These are phyloP conservation scores for Monosporascus cannonballus DNA, from an alignment of 2,329 filamentous ascomycete genomes.

Conservation along the genomic window DNA sequence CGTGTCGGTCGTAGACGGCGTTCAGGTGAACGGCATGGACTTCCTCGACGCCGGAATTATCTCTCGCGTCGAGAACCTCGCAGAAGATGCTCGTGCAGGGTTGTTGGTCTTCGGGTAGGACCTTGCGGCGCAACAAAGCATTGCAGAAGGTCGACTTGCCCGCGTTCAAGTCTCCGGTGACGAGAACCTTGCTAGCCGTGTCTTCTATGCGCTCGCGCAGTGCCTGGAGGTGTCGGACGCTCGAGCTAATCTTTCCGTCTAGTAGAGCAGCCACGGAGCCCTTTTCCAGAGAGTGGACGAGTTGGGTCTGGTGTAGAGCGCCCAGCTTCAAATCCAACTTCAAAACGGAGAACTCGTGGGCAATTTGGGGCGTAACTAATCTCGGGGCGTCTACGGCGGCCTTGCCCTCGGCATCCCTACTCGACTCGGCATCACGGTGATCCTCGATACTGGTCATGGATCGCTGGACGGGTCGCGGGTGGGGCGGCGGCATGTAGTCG, in stretches of 20 bases:
- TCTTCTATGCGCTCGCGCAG: slow-evolving; percentile 93
- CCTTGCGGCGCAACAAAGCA: slow-evolving; percentile 84
- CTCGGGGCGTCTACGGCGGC: slow-evolving; percentile 60
- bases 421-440: slow-evolving; percentile 61
- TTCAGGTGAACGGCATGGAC: slow-evolving; percentile 91
- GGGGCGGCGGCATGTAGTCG: slow-evolving; percentile 31
- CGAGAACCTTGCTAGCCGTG: slow-evolving; percentile 90
- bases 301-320: slow-evolving; percentile 74
- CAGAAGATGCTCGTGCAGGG: slow-evolving; percentile 98
- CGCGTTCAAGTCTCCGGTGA: slow-evolving; percentile 93
- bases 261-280: slow-evolving; percentile 81
- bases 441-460: slow-evolving; percentile 67
- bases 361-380: slow-evolving; percentile 84
- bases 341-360: slow-evolving; percentile 90
- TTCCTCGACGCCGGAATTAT: slow-evolving; percentile 88
- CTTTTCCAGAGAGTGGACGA: slow-evolving; percentile 94
- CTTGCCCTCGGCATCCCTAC: slow-evolving; percentile 59
- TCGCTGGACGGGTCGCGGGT: slow-evolving; percentile 53
- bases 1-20: slow-evolving; percentile 72
- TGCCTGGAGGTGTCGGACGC: slow-evolving; percentile 81
- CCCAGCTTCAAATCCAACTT: slow-evolving; percentile 94
- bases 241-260: slow-evolving; percentile 90
- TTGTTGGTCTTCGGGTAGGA: slow-evolving; percentile 94
- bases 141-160: slow-evolving; percentile 99
- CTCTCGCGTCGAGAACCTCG: slow-evolving; percentile 85